These are phyloP conservation scores for Sclerotiophoma versabilis DNA, from an alignment of 2,329 filamentous ascomycete genomes.

Conservation along the genomic window DNA sequence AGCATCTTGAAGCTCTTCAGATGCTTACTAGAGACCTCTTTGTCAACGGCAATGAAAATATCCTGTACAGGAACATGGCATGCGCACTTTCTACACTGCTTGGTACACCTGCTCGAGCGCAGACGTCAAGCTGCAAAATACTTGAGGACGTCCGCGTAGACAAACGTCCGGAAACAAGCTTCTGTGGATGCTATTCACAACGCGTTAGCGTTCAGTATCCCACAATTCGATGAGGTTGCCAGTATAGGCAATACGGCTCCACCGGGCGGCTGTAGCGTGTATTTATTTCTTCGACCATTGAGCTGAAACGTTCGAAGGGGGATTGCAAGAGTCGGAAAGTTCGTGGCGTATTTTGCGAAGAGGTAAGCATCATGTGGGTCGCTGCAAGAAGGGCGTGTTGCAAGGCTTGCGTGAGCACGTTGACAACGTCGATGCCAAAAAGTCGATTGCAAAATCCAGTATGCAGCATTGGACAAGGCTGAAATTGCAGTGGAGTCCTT, in stretches of 20 bases:
- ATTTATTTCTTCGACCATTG: background rate
- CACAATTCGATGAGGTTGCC: conserved; percentile 13
- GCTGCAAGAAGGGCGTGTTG: background rate
- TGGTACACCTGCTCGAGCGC: background rate
- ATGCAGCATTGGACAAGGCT: background rate
- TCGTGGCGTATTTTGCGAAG: background rate
- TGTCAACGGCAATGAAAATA: background rate
- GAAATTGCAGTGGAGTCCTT: background rate
- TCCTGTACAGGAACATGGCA: background rate
- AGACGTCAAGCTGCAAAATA: background rate
- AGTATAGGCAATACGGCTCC: conserved; percentile 16
- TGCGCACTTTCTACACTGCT: too few relatives aligned
- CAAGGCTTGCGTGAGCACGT: background rate
- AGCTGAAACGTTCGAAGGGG: background rate
- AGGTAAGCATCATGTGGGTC: too few relatives aligned
- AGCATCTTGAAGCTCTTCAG: background rate
- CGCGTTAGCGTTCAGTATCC: conserved; percentile 19
- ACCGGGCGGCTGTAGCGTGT: conserved; percentile 7
- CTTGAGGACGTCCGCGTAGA: background rate
- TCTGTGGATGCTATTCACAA: conserved; percentile 16
- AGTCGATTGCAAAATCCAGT: background rate
- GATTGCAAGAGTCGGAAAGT: background rate
- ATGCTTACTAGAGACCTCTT: background rate
- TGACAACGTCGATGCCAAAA: background rate
- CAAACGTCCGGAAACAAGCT: conserved; percentile 11